phyloP scores from a whole-genome alignment of 2,329 filamentous ascomycete genomes.

The Elsinoe necatrix region DNA sequence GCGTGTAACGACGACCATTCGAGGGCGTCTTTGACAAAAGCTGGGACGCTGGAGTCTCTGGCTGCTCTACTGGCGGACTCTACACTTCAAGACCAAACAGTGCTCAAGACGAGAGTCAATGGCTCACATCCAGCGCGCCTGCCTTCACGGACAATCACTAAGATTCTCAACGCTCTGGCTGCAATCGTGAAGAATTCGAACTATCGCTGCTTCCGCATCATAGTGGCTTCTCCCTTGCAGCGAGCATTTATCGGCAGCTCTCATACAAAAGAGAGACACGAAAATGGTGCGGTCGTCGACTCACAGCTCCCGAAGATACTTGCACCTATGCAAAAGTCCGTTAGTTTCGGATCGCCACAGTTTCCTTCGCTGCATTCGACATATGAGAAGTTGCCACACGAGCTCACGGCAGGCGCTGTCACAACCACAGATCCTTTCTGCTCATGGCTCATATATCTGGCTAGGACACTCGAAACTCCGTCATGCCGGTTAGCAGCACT shows the following conservation, averaged over 20 bases:
- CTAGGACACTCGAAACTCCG: constrained; percentile 33
- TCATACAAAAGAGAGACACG: constrained; percentile 14
- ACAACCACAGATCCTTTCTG: constrained; percentile 41
- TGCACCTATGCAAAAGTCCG: constrained; percentile 17
- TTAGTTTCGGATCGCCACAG: constrained; percentile 15
- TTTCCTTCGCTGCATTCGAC: constrained; percentile 17
- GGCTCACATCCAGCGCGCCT: constrained; percentile 45
- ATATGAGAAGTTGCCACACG: constrained; percentile 9
- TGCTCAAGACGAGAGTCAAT: constrained; percentile 19
- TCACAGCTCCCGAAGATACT: constrained; percentile 18
- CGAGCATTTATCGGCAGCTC: constrained; percentile 24
- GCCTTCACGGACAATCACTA: constrained; percentile 51
- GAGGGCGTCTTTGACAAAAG: constrained; percentile 61
- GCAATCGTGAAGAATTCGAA: constrained; percentile 71
- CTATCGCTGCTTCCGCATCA: constrained; percentile 59
- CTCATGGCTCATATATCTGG: constrained; percentile 41
- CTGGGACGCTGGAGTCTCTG: constrained; percentile 69
- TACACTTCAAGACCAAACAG: constrained; percentile 8
- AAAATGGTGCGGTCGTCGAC: constrained; percentile 6
- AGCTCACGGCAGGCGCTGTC: constrained; percentile 25
- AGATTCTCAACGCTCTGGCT: constrained; percentile 67
- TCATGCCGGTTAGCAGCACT: constrained; percentile 36
- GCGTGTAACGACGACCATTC: constrained; percentile 63
- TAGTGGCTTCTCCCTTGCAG: constrained; percentile 40
- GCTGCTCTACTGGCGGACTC: constrained; percentile 55